Evolutionary conservation across 2,329 filamentous ascomycete species (phyloP), one percentile per base, ranked within the genome.

Genomic region (Penicillium brasilianum): DNA sequence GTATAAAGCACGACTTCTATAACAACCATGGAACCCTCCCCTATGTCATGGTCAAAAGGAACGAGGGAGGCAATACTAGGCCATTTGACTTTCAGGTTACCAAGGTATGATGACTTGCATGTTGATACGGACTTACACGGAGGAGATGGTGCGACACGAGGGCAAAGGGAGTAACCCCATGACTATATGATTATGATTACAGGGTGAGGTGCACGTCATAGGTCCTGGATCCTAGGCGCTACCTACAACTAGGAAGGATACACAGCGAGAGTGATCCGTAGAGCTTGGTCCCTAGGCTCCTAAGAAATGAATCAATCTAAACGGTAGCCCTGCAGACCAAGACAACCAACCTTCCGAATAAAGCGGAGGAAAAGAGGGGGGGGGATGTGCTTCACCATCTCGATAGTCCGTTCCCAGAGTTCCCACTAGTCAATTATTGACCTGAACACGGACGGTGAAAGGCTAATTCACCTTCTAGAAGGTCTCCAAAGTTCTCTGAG

Each of bases 381-480:
- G 49, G 20, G 16, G 62, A 62, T 58, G 44, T 54, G 58, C 54
- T 48, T 50, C 48, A 50, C 48, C 61, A 65, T 67, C 61, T 62
- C 66, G 59, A 69, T 66, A 67, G 66, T 67, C 55, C 60, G 59
- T 55, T 57, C 60, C 60, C 59, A 64, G 22, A 49, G 18, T 49
- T 4, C 44, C n/a, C n/a, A 18, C 46, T n/a, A 34, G 30, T 18
- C 9, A 50, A 32, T 61, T 69, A 65, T 68, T 65, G 65, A 64
- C 66, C 28, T 59, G 6, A 3, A 63, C 55, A 59, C 41, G 62
- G 61, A 69, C 71, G 65, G 60, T 68, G 62, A 60, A 70, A 73
- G 66, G 60, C 67, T 58, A 56, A 53, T 66, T 69, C 66, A 69
- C 66, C 71, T 75, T 75, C 72, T 75, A 74, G 72, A 74, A 74